These are phyloP conservation scores for Anisogramma anomala DNA, from an alignment of 2,329 filamentous ascomycete genomes.

Conservation along the genomic window DNA sequence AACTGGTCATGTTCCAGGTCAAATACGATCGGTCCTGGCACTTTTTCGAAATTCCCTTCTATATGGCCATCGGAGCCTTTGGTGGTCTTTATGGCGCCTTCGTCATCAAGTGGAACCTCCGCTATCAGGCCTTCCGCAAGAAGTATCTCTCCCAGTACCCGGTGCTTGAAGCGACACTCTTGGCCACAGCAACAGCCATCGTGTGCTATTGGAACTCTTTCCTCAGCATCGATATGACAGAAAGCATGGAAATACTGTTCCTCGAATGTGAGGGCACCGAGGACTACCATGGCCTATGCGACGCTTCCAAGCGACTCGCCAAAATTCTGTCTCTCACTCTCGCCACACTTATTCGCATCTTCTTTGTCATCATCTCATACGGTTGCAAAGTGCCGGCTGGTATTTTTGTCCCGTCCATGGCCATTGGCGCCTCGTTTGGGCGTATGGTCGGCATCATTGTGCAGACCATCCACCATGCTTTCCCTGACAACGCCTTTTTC, in stretches of 20 bases:
- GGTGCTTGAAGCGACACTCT: conserved; percentile 71
- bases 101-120: conserved; percentile 95
- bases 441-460: conserved; percentile 91
- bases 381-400: conserved; percentile 96
- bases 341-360: conserved; percentile 69
- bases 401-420: conserved; percentile 98
- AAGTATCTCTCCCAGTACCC: conserved; percentile 78
- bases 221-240: conserved; percentile 93
- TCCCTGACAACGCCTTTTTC: conserved; percentile 76
- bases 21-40: conserved; percentile 94
- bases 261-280: conserved; percentile 81
- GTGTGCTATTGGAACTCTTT: conserved; percentile 98
- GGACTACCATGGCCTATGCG: conserved; percentile 83
- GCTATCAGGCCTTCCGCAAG: conserved; percentile 84
- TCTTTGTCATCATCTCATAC: conserved; percentile 89
- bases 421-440: conserved; percentile 87
- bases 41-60: conserved; percentile 92
- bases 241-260: conserved; percentile 98
- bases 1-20: conserved; percentile 98
- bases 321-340: conserved; percentile 69
- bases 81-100: conserved; percentile 92
- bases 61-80: conserved; percentile 81
- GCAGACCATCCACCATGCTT: conserved; percentile 73
- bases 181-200: conserved; percentile 74
- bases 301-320: conserved; percentile 59